phyloP scores from a whole-genome alignment of 768 basidiomycete genomes.

The Leccinum rimulosum region DNA sequence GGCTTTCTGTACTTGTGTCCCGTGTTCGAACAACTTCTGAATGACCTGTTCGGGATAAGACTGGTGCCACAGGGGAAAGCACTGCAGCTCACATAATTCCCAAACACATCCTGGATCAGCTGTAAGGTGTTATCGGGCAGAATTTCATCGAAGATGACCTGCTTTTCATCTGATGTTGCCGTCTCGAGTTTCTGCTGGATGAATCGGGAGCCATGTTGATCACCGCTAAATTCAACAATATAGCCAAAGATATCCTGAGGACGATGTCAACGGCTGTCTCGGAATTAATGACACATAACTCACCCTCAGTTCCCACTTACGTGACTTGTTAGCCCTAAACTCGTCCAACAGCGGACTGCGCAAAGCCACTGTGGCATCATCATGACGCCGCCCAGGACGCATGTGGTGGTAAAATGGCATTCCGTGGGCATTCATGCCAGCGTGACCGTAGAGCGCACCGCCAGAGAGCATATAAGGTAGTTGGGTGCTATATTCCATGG shows the following conservation, averaged over 20 bases:
- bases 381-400: constrained; percentile 47
- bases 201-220: constrained; percentile 98
- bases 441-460: constrained; percentile 45
- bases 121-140: constrained; percentile 70
- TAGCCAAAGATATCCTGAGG: constrained; percentile 80
- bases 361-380: constrained; percentile 37
- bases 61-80: neutral
- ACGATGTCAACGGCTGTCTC: constrained; percentile 3
- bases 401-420: constrained; percentile 37
- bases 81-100: constrained; percentile 76
- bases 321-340: constrained; percentile 75
- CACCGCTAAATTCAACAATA: constrained; percentile 87
- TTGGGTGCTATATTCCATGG: constrained; percentile 49
- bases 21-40: constrained; percentile 91
- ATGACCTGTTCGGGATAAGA: constrained; percentile 58
- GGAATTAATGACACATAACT: constrained; percentile 20
- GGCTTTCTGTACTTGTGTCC: constrained; percentile 71
- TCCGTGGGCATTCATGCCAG: constrained; percentile 31
- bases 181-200: constrained; percentile 85
- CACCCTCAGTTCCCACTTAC: constrained; percentile 82
- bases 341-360: constrained; percentile 81
- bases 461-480: constrained; percentile 44
- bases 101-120: constrained; percentile 90
- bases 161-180: constrained; percentile 76
- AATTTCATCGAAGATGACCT: constrained; percentile 83